phyloP scores from a whole-genome alignment of 176 grass and related monocot species.

The Neostapfia colusana region DNA sequence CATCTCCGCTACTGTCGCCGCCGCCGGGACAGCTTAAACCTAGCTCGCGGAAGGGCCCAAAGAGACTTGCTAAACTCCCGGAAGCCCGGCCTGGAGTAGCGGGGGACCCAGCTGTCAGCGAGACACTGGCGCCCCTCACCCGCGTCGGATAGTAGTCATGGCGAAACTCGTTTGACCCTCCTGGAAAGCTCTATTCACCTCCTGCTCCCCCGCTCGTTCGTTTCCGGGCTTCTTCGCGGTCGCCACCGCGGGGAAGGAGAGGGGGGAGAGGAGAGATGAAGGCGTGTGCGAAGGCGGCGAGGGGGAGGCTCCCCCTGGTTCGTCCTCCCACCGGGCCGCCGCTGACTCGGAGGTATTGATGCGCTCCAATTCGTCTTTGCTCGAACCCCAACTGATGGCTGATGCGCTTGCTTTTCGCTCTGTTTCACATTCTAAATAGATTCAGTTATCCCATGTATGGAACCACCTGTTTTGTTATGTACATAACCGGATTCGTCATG shows the following conservation, averaged over 20 bases:
- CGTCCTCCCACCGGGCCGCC: constrained; percentile 3
- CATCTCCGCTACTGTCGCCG: constrained; percentile 40
- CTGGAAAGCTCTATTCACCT: not conserved
- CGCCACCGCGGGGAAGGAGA: not conserved
- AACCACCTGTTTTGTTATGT: not conserved
- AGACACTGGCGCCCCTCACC: not conserved
- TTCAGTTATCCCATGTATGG: not conserved
- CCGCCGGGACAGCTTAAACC: constrained; percentile 30
- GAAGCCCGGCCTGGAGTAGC: not conserved
- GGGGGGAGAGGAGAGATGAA: constrained; percentile 32
- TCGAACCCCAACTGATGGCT: constrained; percentile 18
- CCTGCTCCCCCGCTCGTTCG: not conserved
- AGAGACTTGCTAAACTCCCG: constrained; percentile 7
- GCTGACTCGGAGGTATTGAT: constrained; percentile 41
- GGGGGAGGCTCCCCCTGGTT: constrained; percentile 40
- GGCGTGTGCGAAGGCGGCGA: constrained; percentile 46
- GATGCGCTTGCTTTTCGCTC: not conserved
- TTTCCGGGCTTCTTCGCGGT: not conserved
- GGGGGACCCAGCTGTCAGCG: constrained; percentile 19
- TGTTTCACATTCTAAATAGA: not conserved
- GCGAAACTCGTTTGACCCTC: not conserved
- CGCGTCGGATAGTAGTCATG: constrained; percentile 19
- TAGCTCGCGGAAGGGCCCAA: constrained; percentile 27
- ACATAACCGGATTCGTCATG: not conserved
- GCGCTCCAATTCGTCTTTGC: not conserved